A percentile compares a stretch with the other conserved stretches of the same genome.
Evolutionary conservation across 2,329 filamentous ascomycete genomes (phyloP).

Genomic region (Purpureocillium lavendulum): DNA sequence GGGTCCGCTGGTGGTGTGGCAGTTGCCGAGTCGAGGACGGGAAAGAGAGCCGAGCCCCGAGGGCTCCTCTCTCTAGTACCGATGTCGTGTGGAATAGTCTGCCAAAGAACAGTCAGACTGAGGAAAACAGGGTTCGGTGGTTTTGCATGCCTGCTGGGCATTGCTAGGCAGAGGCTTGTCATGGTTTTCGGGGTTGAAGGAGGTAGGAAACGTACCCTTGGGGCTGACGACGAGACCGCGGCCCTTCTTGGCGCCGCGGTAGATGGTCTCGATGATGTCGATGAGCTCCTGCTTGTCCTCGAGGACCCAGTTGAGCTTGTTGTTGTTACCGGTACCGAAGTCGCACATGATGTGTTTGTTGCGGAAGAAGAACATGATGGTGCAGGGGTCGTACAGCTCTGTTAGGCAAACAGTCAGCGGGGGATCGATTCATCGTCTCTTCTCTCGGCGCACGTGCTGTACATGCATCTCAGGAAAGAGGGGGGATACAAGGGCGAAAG

Average conservation of each 20-base stretch:
- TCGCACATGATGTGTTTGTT: conserved; percentile 99
- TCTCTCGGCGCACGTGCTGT: no score
- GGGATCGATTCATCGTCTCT: no score
- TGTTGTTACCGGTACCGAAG: conserved; percentile 97
- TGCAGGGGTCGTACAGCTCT: conserved; percentile 80
- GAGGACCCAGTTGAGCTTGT: conserved; percentile 89
- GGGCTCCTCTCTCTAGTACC: conserved; percentile 17
- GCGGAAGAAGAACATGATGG: conserved; percentile 93
- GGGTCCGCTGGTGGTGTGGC: no score
- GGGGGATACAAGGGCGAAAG: not conserved
- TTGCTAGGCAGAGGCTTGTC: no score
- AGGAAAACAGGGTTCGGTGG: no score
- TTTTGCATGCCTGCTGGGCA: no score
- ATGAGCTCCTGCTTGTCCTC: conserved; percentile 98
- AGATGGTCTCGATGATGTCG: conserved; percentile 97
- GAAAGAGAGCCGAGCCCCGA: no score
- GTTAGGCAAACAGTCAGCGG: no score
- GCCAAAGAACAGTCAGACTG: conserved; percentile 1
- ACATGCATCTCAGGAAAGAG: not conserved
- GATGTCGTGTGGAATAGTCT: conserved; percentile 29
- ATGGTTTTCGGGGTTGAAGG: no score
- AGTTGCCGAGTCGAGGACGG: no score
- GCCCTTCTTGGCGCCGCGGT: conserved; percentile 97
- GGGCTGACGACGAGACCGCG: conserved; percentile 92
- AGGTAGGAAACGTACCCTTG: conserved; percentile 47